Conservation (phyloP, 2,329 filamentous ascomycete species). For the Camillea tinctor region DNA sequence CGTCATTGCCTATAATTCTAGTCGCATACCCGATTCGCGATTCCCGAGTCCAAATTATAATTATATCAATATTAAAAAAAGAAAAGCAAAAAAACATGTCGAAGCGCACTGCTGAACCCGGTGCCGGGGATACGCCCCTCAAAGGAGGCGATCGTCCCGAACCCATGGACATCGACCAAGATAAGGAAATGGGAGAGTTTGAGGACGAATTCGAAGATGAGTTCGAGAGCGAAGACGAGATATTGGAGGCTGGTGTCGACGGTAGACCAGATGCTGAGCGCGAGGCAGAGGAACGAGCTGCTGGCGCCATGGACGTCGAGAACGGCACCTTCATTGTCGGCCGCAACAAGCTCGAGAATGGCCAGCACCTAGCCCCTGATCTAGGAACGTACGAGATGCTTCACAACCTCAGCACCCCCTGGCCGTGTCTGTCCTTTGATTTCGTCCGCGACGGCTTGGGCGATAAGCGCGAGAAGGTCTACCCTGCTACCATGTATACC, state of each 20-base stretch:
- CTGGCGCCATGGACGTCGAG: constrained; percentile 85
- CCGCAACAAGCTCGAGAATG: constrained; percentile 83
- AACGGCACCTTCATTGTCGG: constrained; percentile 93
- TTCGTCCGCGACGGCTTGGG: constrained; percentile 83
- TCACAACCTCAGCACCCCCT: constrained; percentile 88
- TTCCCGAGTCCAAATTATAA: background rate
- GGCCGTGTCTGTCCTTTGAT: constrained; percentile 97
- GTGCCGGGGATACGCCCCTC: constrained; percentile 47
- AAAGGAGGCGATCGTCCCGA: constrained; percentile 63
- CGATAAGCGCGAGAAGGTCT: constrained; percentile 79
- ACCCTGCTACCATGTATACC: constrained; percentile 92
- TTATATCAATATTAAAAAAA: too few relatives aligned
- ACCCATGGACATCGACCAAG: constrained; percentile 65
- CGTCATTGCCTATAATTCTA: background rate
- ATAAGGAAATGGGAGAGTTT: constrained; percentile 72
- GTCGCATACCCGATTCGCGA: background rate
- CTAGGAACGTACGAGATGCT: constrained; percentile 97
- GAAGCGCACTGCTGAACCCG: constrained; percentile 56
- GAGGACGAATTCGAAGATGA: constrained; percentile 95
- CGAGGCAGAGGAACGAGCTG: constrained; percentile 81
- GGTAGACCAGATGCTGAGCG: constrained; percentile 88
- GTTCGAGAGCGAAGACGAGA: constrained; percentile 85
- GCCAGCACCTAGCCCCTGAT: constrained; percentile 88
- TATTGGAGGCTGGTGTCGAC: constrained; percentile 91
- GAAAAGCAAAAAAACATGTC: too few relatives aligned